Conservation (phyloP, 1,284 basidiomycete species). For the Malassezia furfur region DNA sequence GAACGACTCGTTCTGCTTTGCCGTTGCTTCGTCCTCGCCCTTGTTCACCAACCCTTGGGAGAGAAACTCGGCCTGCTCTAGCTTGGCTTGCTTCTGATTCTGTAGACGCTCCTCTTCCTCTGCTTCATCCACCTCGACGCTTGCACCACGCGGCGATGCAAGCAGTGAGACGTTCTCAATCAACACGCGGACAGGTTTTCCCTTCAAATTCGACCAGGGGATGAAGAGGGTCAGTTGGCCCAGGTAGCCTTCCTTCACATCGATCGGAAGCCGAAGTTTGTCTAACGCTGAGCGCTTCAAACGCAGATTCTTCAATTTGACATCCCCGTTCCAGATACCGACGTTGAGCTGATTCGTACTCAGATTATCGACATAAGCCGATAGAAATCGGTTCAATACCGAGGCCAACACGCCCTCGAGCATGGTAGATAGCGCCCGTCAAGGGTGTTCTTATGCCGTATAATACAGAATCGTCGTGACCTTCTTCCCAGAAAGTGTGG, state of each 20-base stretch:
- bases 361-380: constrained; percentile 91
- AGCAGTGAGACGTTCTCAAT: constrained; percentile 93
- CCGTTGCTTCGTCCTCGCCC: constrained; percentile 53
- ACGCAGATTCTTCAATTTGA: constrained; percentile 65
- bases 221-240: constrained; percentile 84
- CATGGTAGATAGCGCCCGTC: constrained; percentile 19
- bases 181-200: constrained; percentile 80
- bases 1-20: constrained; percentile 69
- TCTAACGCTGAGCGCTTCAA: constrained; percentile 91
- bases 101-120: constrained; percentile 77
- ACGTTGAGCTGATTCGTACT: constrained; percentile 90
- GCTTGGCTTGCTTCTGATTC: constrained; percentile 75
- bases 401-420: constrained; percentile 46
- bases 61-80: constrained; percentile 79
- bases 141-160: constrained; percentile 70
- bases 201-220: constrained; percentile 91
- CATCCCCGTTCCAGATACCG: constrained; percentile 85
- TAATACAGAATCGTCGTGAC: too few species aligned
- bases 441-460: too few species aligned
- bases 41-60: constrained; percentile 25
- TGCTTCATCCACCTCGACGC: constrained; percentile 62
- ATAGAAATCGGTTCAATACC: constrained; percentile 67
- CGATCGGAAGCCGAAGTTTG: constrained; percentile 89
- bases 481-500: too few species aligned
- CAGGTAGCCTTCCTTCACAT: constrained; percentile 84